Base-by-base conservation (phyloP, 2,329 filamentous ascomycete genomes). In the Fusarium musae region DNA sequence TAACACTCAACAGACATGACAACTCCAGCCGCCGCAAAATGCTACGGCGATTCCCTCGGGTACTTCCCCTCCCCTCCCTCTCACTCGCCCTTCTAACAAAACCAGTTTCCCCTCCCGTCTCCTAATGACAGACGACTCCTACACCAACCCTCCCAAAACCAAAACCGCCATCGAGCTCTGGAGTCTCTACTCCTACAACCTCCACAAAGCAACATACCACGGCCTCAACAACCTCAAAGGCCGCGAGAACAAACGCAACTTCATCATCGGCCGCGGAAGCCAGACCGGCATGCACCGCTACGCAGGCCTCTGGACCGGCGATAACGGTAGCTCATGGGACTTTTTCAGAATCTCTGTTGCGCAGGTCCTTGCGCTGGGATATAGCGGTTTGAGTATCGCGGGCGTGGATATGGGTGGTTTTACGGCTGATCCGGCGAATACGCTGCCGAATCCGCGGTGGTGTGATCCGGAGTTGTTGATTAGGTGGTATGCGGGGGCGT, bases 121-220 rank as follows among this genome's bases (percentile, higher is more conserved):
- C 10, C 12, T 37, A 15, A 62, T 62, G 59, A 62, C 59, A 19
- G 59, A 62, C 30, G 59, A 62, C 23, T 39, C 23, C 16, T 40
- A 40, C 21, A 13, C 28, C 9, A 9, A 40, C 26, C n/a, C 30
- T 5, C 50, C 59, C 9, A 46, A 58, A 21, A 37, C n/a, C 30
- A 62, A 62, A 26, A 62, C 59, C 9, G 59, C 59, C 12, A 62
- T 62, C 26, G 59, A 62, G 9, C 50, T 62, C 11, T 62, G 59
- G 59, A 43, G 36, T 10, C 50, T 63, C 0, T 59, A 63, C 28
- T 63, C 60, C 5, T 63, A 59, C 40, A 63, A 63, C 3, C 60
- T 63, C 4, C 60, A 59, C 11, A 63, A 63, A 19, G 59, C 59
- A 15, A 63, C 59, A 1, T 63, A 46, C 28, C 40, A 63, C n/a